Evolutionary conservation across 1,284 basidiomycete genomes (phyloP).

Genomic region (Ustilago nuda): DNA sequence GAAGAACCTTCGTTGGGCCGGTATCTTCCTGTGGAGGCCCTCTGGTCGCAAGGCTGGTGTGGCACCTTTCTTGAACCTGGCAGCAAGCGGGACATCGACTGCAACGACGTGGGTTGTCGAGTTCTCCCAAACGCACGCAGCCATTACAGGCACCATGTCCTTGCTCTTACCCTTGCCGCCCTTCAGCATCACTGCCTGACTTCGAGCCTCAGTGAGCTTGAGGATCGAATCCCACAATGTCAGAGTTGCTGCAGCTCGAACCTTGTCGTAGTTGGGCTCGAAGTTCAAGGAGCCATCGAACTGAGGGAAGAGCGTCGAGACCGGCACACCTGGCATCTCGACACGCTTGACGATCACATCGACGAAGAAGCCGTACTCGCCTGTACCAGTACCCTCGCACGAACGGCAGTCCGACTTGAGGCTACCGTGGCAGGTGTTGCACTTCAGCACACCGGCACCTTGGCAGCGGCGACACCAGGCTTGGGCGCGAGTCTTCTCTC

Average conservation of each 20-base stretch:
- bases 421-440: slow-evolving; percentile 51
- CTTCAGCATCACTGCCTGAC: slow-evolving; percentile 7
- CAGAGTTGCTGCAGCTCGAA: slow-evolving; percentile 41
- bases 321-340: slow-evolving; percentile 53
- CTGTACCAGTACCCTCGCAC: slow-evolving; percentile 51
- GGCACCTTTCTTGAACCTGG: slow-evolving; percentile 42
- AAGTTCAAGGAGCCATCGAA: slow-evolving; percentile 9
- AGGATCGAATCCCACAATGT: slow-evolving; percentile 47
- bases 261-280: slow-evolving; percentile 41
- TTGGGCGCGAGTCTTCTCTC: slow-evolving; percentile 48
- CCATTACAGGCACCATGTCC: slow-evolving; percentile 55
- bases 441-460: slow-evolving; percentile 53
- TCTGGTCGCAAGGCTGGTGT: slow-evolving; percentile 28
- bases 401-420: slow-evolving; percentile 42
- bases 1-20: slow-evolving; percentile 43
- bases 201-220: slow-evolving; percentile 38
- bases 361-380: slow-evolving; percentile 55
- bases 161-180: slow-evolving; percentile 32
- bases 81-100: slow-evolving; percentile 44
- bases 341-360: slow-evolving; percentile 54
- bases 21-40: slow-evolving; percentile 37
- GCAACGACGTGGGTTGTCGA: slow-evolving; percentile 46
- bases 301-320: slow-evolving; percentile 43
- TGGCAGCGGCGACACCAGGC: slow-evolving; percentile 52
- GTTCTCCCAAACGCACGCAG: slow-evolving; percentile 56